Evolutionary conservation across 1,284 basidiomycete species (phyloP), one percentile per base, ranked within the genome.

Genomic region (Ustilago cynodontis): DNA sequence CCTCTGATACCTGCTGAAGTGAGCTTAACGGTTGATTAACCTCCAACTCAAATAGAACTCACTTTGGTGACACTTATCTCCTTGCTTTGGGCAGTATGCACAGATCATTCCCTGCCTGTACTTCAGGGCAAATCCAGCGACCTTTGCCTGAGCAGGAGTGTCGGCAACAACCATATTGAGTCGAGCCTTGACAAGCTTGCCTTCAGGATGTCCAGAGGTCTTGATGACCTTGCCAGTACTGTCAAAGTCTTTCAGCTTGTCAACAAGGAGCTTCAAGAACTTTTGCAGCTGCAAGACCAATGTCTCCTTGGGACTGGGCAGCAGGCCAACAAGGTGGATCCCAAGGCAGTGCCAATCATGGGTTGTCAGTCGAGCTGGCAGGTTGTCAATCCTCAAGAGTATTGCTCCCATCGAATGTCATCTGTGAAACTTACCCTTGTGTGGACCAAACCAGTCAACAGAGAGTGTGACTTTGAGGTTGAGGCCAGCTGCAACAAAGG

Each of bases 391-490:
- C 10, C 41, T 24, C 39, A 62, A 28, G 13, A 62, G 39, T 1
- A 62, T 16, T 1, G 35, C 50, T 11, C 60, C 41, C 8, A 14
- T 62, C 18, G 52, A 45, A 47, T 62, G 52, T 18, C 29, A 54
- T 1, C 50, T 29, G 3, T 11, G 20, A 26, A 28, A 62, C 4
- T 26, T 11, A 3, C 60, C 60, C 22, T 62, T 53, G 60, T 29
- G 29, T 11, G 60, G 39, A 1, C 51, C 29, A 22, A 62, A 62
- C 60, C 60, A 62, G 37, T 62, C 31, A 39, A 62, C 29, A 14
- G 29, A 62, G 18, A 62, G 52, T 24, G 52, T 62, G 52, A 62
- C 13, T 51, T 62, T 62, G 51, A 62, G 28, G 28, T 51, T 33
- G 6, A 33, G 31, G 11, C 31, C 31, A 11, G 6, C 31, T 5